A percentile compares a stretch with the other conserved stretches of the same genome.
These are phyloP conservation scores for Pseudocercospora crystallina DNA, from an alignment of 2,329 filamentous ascomycete genomes.

Conservation along the genomic window DNA sequence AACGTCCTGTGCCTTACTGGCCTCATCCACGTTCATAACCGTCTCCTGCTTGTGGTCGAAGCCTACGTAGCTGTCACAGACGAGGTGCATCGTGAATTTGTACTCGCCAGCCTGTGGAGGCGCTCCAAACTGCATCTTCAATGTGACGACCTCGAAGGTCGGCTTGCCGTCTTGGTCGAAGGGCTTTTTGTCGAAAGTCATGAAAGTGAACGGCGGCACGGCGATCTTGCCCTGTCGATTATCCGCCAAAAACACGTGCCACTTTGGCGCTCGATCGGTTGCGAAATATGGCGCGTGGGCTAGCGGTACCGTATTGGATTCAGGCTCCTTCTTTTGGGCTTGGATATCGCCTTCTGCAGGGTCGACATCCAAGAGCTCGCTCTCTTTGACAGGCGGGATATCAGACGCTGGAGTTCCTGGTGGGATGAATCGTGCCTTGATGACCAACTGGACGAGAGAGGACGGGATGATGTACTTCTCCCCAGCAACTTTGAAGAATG, in stretches of 20 bases:
- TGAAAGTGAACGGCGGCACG: slow-evolving; percentile 94
- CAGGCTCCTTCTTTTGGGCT: slow-evolving; percentile 67
- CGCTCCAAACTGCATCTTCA: slow-evolving; percentile 96
- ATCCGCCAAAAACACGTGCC: slow-evolving; percentile 94
- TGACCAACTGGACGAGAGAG: slow-evolving; percentile 87
- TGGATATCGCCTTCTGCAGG: slow-evolving; percentile 90
- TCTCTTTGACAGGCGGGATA: slow-evolving; percentile 71
- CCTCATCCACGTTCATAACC: slow-evolving; percentile 83
- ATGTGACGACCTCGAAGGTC: slow-evolving; percentile 90
- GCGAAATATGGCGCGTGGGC: slow-evolving; percentile 87
- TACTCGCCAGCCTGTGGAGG: slow-evolving; percentile 90
- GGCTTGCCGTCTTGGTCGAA: slow-evolving; percentile 75
- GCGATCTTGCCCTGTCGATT: slow-evolving; percentile 94
- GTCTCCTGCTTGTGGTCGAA: slow-evolving; percentile 92
- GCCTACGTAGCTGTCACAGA: slow-evolving; percentile 93
- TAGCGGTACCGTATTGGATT: slow-evolving; percentile 75
- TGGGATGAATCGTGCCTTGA: slow-evolving; percentile 92
- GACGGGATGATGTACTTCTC: slow-evolving; percentile 90
- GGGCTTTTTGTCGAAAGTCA: slow-evolving; percentile 84
- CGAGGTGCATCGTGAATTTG: slow-evolving; percentile 88
- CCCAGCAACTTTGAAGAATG: slow-evolving; percentile 97
- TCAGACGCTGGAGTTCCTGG: slow-evolving; percentile 67
- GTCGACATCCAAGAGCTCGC: slow-evolving; percentile 86
- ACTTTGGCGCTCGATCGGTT: slow-evolving; percentile 83
- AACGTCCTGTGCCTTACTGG: slow-evolving; percentile 77